These are phyloP conservation scores for Alternaria sp. DNA, from an alignment of 2,329 filamentous ascomycete species.

Conservation along the genomic window DNA sequence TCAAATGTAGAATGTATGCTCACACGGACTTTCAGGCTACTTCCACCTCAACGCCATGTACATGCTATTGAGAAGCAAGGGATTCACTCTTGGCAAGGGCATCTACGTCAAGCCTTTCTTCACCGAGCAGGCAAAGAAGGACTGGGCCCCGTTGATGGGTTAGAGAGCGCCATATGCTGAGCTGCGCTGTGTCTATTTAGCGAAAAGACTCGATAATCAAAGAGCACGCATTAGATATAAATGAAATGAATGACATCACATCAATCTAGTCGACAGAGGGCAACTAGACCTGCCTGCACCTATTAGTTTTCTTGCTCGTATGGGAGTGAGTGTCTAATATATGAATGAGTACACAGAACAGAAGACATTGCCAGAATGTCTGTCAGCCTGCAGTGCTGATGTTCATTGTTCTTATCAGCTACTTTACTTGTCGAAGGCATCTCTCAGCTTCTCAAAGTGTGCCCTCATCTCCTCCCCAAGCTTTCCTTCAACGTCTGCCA, in stretches of 20 bases:
- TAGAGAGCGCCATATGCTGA: not conserved
- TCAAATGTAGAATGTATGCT: not conserved
- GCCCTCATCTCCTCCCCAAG: conserved; percentile 75
- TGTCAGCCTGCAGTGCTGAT: not conserved
- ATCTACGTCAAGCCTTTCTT: conserved; percentile 22
- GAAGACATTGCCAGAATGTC: not conserved
- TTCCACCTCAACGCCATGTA: conserved; percentile 35
- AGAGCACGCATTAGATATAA: not conserved
- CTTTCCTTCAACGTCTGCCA: conserved; percentile 73
- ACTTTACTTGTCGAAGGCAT: conserved; percentile 42
- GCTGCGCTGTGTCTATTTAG: not conserved
- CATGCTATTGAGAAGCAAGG: conserved; percentile 27
- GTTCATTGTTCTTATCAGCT: not conserved
- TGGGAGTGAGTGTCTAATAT: not conserved
- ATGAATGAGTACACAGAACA: not conserved
- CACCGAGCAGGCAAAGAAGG: conserved; percentile 25
- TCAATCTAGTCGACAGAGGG: not conserved
- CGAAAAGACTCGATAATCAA: not conserved
- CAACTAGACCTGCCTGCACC: not conserved
- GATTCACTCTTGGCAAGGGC: conserved; percentile 25
- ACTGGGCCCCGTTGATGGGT: conserved; percentile 27
- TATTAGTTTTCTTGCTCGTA: not conserved
- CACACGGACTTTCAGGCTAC: conserved; percentile 5
- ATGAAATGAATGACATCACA: not conserved
- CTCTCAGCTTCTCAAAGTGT: conserved; percentile 71